Evolutionary conservation across 2,329 filamentous ascomycete genomes (phyloP).

Genomic region (Corniculantispora saksenae): DNA sequence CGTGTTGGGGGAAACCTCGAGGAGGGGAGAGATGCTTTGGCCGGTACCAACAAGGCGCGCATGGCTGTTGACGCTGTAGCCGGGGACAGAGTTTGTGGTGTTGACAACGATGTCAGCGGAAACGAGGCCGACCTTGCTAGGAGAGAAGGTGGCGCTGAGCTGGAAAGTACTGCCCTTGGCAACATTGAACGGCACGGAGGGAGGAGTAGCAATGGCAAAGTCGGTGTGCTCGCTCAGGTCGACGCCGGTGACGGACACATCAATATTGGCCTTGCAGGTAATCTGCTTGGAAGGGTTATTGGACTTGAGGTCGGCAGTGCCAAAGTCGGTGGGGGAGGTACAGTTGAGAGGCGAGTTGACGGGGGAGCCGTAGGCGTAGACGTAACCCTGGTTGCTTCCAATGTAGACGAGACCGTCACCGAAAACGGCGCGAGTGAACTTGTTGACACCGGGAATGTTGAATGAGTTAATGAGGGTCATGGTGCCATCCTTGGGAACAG

Average conservation of each 20-base stretch:
- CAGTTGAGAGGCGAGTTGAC: constrained; percentile 57
- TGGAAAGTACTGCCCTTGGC: constrained; percentile 41
- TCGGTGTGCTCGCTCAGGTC: constrained; percentile 35
- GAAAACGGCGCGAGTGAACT: constrained; percentile 60
- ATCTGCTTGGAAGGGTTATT: constrained; percentile 33
- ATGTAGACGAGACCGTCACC: constrained; percentile 57
- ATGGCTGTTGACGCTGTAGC: constrained; percentile 49
- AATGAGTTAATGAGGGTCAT: constrained; percentile 53
- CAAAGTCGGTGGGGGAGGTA: constrained; percentile 50
- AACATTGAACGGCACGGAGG: constrained; percentile 34
- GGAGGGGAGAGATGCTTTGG: constrained; percentile 45
- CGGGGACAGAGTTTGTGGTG: constrained; percentile 46
- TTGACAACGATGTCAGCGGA: constrained; percentile 49
- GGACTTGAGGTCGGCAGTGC: constrained; percentile 43
- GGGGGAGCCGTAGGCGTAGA: constrained; percentile 59
- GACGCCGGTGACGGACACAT: constrained; percentile 42
- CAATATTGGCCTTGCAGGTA: constrained; percentile 50
- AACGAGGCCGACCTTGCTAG: constrained; percentile 47
- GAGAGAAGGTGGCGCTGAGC: constrained; percentile 47
- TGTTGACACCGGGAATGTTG: constrained; percentile 52
- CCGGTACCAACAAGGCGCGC: constrained; percentile 52
- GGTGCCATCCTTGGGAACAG: constrained; percentile 47
- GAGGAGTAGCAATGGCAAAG: constrained; percentile 38
- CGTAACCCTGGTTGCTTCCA: constrained; percentile 50
- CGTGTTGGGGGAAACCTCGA: constrained; percentile 48